These are phyloP conservation scores for Colletotrichum trifolii DNA, from an alignment of 2,329 filamentous ascomycete genomes.

Conservation along the genomic window DNA sequence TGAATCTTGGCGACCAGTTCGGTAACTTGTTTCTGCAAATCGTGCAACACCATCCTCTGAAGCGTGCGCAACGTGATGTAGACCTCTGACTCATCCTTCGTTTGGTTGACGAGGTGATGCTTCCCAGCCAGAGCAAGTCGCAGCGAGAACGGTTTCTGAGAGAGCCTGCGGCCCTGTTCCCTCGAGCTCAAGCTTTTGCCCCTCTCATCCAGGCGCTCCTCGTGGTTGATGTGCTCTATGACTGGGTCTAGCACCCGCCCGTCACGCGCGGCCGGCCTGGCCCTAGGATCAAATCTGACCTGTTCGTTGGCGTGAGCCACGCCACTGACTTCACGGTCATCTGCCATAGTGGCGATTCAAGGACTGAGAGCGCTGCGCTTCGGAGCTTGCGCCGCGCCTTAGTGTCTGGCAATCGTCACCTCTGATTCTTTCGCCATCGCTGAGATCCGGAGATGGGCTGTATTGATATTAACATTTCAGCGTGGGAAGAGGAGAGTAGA, in stretches of 20 bases:
- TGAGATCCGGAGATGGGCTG: background rate
- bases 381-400: background rate
- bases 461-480: background rate
- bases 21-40: background rate
- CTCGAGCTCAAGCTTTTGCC: background rate
- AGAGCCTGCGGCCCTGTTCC: background rate
- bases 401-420: background rate
- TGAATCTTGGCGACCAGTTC: constrained; percentile 1
- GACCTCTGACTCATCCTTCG: background rate
- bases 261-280: too few relatives aligned
- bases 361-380: background rate
- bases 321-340: background rate
- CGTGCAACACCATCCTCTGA: constrained; percentile 1
- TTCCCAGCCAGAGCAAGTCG: background rate
- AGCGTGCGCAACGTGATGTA: constrained; percentile 2
- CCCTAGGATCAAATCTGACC: background rate
- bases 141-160: background rate
- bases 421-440: background rate
- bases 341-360: background rate
- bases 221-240: background rate
- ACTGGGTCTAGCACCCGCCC: too few relatives aligned
- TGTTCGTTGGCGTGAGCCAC: background rate
- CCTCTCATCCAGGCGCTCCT: background rate
- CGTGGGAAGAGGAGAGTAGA: background rate
- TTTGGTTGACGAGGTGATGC: background rate